These are phyloP conservation scores for Chaetomidium leptoderma DNA, from an alignment of 495 filamentous ascomycete species.

Conservation along the genomic window DNA sequence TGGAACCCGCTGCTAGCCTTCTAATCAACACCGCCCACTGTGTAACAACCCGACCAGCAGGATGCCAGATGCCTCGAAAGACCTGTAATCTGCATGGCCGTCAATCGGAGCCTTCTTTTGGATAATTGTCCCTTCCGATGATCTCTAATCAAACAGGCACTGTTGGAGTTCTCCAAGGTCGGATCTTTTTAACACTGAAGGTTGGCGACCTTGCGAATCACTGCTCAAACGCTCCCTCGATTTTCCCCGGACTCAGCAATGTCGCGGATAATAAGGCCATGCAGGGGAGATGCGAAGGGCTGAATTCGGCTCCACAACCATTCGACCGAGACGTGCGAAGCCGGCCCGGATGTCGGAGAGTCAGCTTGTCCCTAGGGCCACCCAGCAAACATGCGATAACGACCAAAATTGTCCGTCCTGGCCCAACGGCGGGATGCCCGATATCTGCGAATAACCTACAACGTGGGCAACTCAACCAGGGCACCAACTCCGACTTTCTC, in stretches of 20 bases:
- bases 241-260: neutral
- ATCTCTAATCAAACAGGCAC: no score
- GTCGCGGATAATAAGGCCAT: constrained; percentile 13
- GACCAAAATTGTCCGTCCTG: constrained; percentile 25
- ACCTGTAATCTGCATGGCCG: no score
- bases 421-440: constrained; percentile 8
- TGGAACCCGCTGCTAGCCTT: no score
- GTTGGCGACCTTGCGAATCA: no score
- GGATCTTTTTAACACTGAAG: no score
- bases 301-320: neutral
- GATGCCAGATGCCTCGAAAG: no score
- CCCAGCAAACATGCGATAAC: neutral
- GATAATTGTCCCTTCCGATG: no score
- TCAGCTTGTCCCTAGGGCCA: neutral
- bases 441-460: no score
- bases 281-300: constrained; percentile 1
- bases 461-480: neutral
- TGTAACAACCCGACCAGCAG: no score
- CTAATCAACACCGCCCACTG: neutral
- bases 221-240: neutral
- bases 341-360: constrained; percentile 25
- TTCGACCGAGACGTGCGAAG: constrained; percentile 17
- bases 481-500: neutral
- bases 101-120: no score
- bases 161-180: no score